These are phyloP conservation scores for Asterella californica DNA, from an alignment of 225 moss, liverwort and hornwort species.

Conservation along the genomic window DNA sequence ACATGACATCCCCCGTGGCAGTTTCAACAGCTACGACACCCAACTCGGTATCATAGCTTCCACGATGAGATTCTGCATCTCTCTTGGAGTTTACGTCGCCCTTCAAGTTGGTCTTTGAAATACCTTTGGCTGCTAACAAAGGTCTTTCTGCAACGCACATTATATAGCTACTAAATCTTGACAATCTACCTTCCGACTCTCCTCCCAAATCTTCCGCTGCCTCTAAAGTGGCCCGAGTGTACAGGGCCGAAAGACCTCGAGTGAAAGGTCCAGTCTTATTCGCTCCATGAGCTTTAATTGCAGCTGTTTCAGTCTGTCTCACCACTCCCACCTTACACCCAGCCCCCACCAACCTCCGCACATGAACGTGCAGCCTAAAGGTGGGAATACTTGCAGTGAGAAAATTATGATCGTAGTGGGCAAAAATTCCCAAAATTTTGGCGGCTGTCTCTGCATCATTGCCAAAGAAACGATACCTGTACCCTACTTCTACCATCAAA, in stretches of 20 bases:
- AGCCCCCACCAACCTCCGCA: conserved; percentile 89
- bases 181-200: conserved; percentile 44
- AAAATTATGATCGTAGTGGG: conserved; percentile 84
- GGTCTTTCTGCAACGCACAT: conserved; percentile 90
- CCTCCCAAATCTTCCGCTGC: conserved; percentile 89
- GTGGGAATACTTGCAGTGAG: conserved; percentile 87
- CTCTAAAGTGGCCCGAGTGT: conserved; percentile 85
- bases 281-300: conserved; percentile 86
- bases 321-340: conserved; percentile 97
- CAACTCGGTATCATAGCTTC: conserved; percentile 64
- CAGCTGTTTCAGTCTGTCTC: conserved; percentile 95
- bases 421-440: conserved; percentile 70
- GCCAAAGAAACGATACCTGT: conserved; percentile 84
- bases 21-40: conserved; percentile 93
- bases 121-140: conserved; percentile 37
- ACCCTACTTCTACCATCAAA: conserved; percentile 93
- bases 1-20: conserved; percentile 90
- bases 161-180: conserved; percentile 75
- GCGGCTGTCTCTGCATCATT: conserved; percentile 89
- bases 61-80: conserved; percentile 37
- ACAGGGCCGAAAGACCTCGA: conserved; percentile 83
- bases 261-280: conserved; percentile 89
- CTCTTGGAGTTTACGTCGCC: conserved; percentile 1
- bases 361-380: conserved; percentile 91
- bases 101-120: conserved; percentile 37